Evolutionary conservation across 441 rosid genomes (phyloP).

Genomic region (Syzygium malaccense): DNA sequence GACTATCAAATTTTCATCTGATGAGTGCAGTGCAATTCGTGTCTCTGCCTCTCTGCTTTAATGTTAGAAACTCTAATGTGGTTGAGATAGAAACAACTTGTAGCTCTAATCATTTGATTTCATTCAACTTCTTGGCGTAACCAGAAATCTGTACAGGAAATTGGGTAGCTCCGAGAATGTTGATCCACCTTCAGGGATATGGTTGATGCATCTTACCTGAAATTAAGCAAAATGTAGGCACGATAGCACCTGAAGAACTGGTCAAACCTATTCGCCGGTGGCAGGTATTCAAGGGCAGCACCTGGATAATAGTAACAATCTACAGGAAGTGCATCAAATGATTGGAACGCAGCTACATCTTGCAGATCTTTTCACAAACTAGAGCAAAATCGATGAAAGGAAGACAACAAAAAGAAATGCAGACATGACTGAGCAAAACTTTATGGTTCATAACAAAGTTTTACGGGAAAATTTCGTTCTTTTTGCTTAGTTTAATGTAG

Average conservation of each 20-base stretch:
- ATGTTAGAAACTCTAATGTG: not conserved
- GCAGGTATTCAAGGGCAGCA: not conserved
- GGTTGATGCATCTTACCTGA: not conserved
- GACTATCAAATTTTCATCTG: not conserved
- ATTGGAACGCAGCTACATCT: not conserved
- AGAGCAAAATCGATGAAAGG: not conserved
- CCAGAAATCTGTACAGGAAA: not conserved
- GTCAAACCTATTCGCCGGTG: not conserved
- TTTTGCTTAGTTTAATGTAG: not conserved
- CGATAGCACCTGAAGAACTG: not conserved
- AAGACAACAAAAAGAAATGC: not conserved
- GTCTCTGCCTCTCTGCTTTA: not conserved
- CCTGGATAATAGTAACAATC: not conserved
- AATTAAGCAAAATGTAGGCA: not conserved
- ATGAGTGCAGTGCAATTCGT: not conserved
- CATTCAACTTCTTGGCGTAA: not conserved
- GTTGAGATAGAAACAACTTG: not conserved
- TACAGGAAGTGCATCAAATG: not conserved
- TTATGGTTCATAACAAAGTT: not conserved
- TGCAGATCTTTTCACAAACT: not conserved
- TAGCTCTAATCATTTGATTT: not conserved
- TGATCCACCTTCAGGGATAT: not conserved
- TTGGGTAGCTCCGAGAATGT: not conserved
- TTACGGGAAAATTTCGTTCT: not conserved
- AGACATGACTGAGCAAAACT: not conserved